Percentiles rank a stretch among this genome's conserved stretches.
phyloP scores from a whole-genome alignment of 116 monocot species.

The Zostera marina region DNA sequence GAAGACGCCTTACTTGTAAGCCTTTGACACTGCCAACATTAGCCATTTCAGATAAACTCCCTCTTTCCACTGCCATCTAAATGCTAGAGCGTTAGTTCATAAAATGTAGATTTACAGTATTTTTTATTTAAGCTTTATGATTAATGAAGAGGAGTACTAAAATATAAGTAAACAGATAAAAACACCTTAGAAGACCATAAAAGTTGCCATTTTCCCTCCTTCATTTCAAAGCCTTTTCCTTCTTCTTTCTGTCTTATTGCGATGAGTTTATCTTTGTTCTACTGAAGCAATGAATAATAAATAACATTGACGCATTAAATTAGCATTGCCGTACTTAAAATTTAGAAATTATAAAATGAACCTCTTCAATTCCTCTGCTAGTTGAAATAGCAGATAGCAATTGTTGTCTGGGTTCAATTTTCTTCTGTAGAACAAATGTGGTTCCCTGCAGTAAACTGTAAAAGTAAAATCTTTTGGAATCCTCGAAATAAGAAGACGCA shows the following conservation, averaged over 20 bases:
- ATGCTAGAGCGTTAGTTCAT: not conserved
- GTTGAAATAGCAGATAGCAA: constrained; percentile 57
- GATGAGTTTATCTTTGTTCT: constrained; percentile 62
- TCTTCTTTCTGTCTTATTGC: constrained; percentile 13
- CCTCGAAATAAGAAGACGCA: not conserved
- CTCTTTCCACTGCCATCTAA: constrained; percentile 30
- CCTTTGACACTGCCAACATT: constrained; percentile 48
- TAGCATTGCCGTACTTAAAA: not conserved
- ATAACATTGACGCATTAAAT: not conserved
- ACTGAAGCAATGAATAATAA: not conserved
- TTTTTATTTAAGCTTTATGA: no score
- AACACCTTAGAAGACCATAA: constrained; percentile 82
- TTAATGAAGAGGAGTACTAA: not conserved
- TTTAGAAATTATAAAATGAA: constrained; percentile 4
- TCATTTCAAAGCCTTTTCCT: constrained; percentile 14
- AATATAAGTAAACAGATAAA: not conserved
- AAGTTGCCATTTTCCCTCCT: constrained; percentile 85
- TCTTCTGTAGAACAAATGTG: constrained; percentile 90
- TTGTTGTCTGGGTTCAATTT: constrained; percentile 62
- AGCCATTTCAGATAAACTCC: constrained; percentile 37
- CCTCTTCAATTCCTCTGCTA: constrained; percentile 45
- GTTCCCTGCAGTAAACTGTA: constrained; percentile 97
- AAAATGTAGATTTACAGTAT: no score
- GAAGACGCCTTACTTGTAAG: constrained; percentile 31
- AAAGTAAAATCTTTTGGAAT: constrained; percentile 2